Evolutionary conservation across 805 yeast species (phyloP).

Genomic region (Cyberlindnera amylophila): DNA sequence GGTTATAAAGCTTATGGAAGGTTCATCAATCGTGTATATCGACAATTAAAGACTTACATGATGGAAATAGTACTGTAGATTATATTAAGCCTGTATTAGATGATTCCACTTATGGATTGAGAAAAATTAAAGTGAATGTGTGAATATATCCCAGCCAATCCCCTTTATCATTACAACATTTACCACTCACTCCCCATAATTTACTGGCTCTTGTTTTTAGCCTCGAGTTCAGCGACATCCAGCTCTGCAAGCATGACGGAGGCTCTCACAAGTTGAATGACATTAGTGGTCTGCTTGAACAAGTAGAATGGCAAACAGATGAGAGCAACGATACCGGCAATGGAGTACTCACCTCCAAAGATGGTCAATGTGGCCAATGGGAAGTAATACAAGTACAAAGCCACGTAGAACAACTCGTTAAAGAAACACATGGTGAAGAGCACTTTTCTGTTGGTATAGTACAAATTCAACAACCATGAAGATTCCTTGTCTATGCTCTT

Average conservation of each 20-base stretch:
- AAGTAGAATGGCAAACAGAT: slow-evolving; percentile 81
- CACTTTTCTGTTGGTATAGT: slow-evolving; percentile 82
- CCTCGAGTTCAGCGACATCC: slow-evolving; percentile 46
- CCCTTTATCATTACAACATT: too few species aligned
- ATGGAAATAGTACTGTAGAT: too few species aligned
- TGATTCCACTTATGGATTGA: too few species aligned
- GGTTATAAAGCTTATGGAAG: background rate
- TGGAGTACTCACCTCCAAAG: slow-evolving; percentile 41
- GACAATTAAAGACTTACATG: too few species aligned
- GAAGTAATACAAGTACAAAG: slow-evolving; percentile 75
- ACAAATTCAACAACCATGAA: slow-evolving; percentile 70
- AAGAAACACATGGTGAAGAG: slow-evolving; percentile 87
- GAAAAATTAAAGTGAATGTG: too few species aligned
- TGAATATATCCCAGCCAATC: too few species aligned
- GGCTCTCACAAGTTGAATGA: slow-evolving; percentile 84
- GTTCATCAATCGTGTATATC: slow-evolving; percentile 1
- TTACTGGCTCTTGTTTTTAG: slow-evolving; percentile 17
- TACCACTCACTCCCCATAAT: too few species aligned
- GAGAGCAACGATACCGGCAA: slow-evolving; percentile 56
- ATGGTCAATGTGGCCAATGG: slow-evolving; percentile 27
- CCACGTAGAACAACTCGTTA: slow-evolving; percentile 90
- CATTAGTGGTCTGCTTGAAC: slow-evolving; percentile 86
- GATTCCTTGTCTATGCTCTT: slow-evolving; percentile 72
- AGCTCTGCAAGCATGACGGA: slow-evolving; percentile 71
- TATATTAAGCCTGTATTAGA: too few species aligned